Percentiles rank a stretch among this genome's conserved stretches.
phyloP scores from a whole-genome alignment of 2,329 filamentous ascomycete species.

The Aspergillus awamori region DNA sequence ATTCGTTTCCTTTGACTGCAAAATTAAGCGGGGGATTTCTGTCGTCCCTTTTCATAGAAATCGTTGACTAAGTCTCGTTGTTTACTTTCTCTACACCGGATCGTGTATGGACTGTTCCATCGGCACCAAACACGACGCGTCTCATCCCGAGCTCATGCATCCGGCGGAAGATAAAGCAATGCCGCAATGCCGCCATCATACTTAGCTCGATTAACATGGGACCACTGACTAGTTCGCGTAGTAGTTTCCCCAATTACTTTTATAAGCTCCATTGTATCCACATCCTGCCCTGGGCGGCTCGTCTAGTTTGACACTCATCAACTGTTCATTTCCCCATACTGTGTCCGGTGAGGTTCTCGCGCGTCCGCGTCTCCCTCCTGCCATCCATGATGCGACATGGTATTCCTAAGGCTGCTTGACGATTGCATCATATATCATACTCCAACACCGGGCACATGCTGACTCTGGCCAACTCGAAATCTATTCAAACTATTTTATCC shows the following conservation, averaged over 20 bases:
- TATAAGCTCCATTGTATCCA: background rate
- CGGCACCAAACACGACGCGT: background rate
- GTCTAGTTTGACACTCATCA: background rate
- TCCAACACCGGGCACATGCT: background rate
- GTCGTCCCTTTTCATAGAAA: too few relatives aligned
- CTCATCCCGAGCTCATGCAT: background rate
- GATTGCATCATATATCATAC: background rate
- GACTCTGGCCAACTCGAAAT: background rate
- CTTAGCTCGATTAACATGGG: background rate
- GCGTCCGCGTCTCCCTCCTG: background rate
- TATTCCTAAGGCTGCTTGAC: background rate
- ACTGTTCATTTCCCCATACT: background rate
- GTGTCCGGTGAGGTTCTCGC: background rate
- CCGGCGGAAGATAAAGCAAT: background rate
- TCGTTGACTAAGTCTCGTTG: too few relatives aligned
- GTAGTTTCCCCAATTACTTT: background rate
- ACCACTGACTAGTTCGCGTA: background rate
- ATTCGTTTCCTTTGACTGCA: too few relatives aligned
- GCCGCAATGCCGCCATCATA: background rate
- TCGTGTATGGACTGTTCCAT: too few relatives aligned
- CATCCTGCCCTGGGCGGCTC: background rate
- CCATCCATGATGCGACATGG: too few relatives aligned
- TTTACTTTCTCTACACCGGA: too few relatives aligned
- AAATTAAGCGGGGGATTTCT: too few relatives aligned
- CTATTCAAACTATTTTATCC: slow-evolving; percentile 19